Evolutionary conservation across 148 eudicot genomes (phyloP).

Genomic region (Chenopodium album): DNA sequence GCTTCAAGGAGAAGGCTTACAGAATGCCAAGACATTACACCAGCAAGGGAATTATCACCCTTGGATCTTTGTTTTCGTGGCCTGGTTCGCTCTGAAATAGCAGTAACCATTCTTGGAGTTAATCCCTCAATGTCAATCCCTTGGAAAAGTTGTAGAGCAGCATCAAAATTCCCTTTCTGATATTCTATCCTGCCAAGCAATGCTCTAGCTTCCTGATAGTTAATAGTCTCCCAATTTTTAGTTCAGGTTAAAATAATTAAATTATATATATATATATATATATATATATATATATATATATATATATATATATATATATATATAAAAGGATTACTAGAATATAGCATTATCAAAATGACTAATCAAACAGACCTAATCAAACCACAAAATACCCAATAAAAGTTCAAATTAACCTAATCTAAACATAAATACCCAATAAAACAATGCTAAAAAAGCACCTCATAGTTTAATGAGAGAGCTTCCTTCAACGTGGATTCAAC

Average conservation of each 20-base stretch:
- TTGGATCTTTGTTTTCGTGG: slow-evolving; percentile 49
- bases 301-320: no score
- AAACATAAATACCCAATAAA: not conserved
- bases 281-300: no score
- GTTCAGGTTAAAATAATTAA: not conserved
- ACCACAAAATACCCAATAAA: not conserved
- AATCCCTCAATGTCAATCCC: slow-evolving; percentile 78
- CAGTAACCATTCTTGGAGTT: slow-evolving; percentile 60
- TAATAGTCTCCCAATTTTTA: slow-evolving; percentile 6
- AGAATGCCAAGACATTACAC: slow-evolving; percentile 90
- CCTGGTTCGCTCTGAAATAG: slow-evolving; percentile 61
- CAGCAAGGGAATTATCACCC: slow-evolving; percentile 42
- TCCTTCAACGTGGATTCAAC: slow-evolving; percentile 96
- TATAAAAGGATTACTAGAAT: not conserved
- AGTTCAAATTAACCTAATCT: slow-evolving; percentile 9
- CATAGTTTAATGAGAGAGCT: slow-evolving; percentile 92
- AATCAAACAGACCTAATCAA: not conserved
- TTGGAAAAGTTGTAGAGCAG: slow-evolving; percentile 85
- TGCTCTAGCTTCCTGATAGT: slow-evolving; percentile 88
- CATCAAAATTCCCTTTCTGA: slow-evolving; percentile 88
- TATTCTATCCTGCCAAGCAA: slow-evolving; percentile 91
- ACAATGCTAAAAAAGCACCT: slow-evolving; percentile 44
- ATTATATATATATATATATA: not conserved
- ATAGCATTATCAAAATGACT: not conserved
- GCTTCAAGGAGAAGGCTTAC: slow-evolving; percentile 92